These are phyloP conservation scores for Sporothrix sp. DNA, from an alignment of 2,329 filamentous ascomycete genomes.

Conservation along the genomic window DNA sequence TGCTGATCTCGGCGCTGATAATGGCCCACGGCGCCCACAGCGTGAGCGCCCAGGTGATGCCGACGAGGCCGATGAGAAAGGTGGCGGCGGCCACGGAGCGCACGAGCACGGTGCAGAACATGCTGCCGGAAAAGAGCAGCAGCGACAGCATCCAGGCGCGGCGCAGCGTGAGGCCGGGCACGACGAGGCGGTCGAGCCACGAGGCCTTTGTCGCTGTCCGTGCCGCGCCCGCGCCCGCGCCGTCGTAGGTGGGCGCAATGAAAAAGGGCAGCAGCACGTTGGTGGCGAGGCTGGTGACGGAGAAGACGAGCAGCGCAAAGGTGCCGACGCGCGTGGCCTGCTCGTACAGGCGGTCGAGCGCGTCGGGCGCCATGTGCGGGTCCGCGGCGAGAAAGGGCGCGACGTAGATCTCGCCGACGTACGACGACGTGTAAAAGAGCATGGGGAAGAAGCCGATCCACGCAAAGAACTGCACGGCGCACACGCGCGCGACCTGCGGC, in stretches of 20 bases:
- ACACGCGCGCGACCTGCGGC: constrained; percentile 72
- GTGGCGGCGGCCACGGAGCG: constrained; percentile 62
- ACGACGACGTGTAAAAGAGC: constrained; percentile 90
- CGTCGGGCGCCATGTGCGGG: constrained; percentile 63
- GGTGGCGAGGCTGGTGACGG: constrained; percentile 69
- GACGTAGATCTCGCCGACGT: constrained; percentile 85
- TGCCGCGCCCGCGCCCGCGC: constrained; percentile 21
- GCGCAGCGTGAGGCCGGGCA: constrained; percentile 77
- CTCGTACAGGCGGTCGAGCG: constrained; percentile 75
- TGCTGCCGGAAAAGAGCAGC: constrained; percentile 70
- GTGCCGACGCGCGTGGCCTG: constrained; percentile 78
- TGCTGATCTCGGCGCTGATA: constrained; percentile 84
- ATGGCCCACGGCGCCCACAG: constrained; percentile 94
- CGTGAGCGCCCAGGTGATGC: constrained; percentile 85
- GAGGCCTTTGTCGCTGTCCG: not conserved
- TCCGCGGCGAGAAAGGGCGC: constrained; percentile 70
- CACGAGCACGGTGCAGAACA: constrained; percentile 76
- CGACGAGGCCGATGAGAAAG: constrained; percentile 67
- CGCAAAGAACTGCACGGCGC: constrained; percentile 71
- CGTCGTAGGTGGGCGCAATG: constrained; percentile 69
- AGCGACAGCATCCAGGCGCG: constrained; percentile 80
- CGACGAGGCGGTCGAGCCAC: constrained; percentile 54
- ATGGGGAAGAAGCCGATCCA: constrained; percentile 97
- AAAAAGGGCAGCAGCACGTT: constrained; percentile 81
- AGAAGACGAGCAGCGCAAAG: constrained; percentile 80